These are phyloP conservation scores for Ploettnerulaceae sp. DNA, from an alignment of 2,329 filamentous ascomycete genomes.

Conservation along the genomic window DNA sequence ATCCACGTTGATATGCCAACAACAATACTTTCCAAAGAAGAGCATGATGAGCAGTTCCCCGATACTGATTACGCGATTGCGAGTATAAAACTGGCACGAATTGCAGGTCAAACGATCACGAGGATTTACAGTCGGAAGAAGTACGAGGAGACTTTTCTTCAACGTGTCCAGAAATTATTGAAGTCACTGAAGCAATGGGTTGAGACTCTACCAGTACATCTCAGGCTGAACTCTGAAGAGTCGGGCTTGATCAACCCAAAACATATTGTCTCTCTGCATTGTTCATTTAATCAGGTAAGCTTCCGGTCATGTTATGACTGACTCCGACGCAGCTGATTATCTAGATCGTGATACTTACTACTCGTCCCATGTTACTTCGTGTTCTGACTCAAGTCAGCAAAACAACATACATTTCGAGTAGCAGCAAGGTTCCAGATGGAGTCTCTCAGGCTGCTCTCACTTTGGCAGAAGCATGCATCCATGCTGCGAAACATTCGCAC, in stretches of 20 bases:
- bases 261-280: slow-evolving; percentile 36
- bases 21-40: slow-evolving; percentile 30
- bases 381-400: slow-evolving; percentile 37
- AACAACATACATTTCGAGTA: background rate
- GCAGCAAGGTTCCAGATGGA: slow-evolving; percentile 15
- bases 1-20: slow-evolving; percentile 40
- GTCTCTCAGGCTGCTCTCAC: slow-evolving; percentile 31
- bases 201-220: slow-evolving; percentile 33
- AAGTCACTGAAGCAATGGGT: slow-evolving; percentile 37
- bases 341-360: slow-evolving; percentile 39
- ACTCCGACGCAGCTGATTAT: background rate
- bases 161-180: slow-evolving; percentile 37
- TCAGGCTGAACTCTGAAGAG: slow-evolving; percentile 33
- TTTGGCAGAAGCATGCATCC: slow-evolving; percentile 41
- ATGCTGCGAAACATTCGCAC: slow-evolving; percentile 42
- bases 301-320: background rate
- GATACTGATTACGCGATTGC: slow-evolving; percentile 37
- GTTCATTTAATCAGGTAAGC: slow-evolving; percentile 35
- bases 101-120: slow-evolving; percentile 30
- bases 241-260: slow-evolving; percentile 33
- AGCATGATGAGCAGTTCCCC: slow-evolving; percentile 32
- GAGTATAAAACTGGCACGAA: slow-evolving; percentile 37
- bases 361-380: slow-evolving; percentile 37
- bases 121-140: slow-evolving; percentile 30
- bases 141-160: slow-evolving; percentile 32